Conservation (phyloP, 2,329 filamentous ascomycete genomes). For the Domatiomyces catenatus region DNA sequence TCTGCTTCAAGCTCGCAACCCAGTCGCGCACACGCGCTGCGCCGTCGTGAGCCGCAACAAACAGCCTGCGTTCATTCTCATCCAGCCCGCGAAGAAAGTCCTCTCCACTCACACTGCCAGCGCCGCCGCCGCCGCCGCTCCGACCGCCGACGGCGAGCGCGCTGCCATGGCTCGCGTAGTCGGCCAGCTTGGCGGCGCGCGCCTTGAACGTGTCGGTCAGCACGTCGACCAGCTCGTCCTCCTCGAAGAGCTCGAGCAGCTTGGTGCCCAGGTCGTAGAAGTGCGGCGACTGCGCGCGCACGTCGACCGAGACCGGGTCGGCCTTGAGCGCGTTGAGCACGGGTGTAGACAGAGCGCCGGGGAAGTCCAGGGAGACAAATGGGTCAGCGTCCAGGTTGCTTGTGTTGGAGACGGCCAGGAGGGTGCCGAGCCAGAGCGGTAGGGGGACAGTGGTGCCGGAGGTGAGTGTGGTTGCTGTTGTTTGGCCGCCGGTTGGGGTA, state of each 20-base stretch:
- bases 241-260: constrained; percentile 82
- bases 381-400: constrained; percentile 26
- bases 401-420: constrained; percentile 54
- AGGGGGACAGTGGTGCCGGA: constrained; percentile 64
- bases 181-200: not conserved
- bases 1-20: constrained; percentile 14
- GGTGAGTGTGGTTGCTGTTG: constrained; percentile 47
- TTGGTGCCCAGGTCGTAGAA: constrained; percentile 76
- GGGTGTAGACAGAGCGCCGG: constrained; percentile 56
- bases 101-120: constrained; percentile 38
- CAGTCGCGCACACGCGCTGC: constrained; percentile 35
- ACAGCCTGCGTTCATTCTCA: constrained; percentile 70
- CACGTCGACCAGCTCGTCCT: constrained; percentile 52
- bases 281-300: constrained; percentile 68
- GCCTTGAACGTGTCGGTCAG: not conserved
- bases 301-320: constrained; percentile 68
- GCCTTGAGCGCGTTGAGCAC: constrained; percentile 85
- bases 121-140: constrained; percentile 8
- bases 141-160: too few species aligned
- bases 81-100: constrained; percentile 82
- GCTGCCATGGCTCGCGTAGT: not conserved
- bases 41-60: constrained; percentile 59
- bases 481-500: not conserved
- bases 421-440: constrained; percentile 87
- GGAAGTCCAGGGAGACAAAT: constrained; percentile 67